Conservation (phyloP, 1,284 basidiomycete genomes). For the Ustilago loliicola region DNA sequence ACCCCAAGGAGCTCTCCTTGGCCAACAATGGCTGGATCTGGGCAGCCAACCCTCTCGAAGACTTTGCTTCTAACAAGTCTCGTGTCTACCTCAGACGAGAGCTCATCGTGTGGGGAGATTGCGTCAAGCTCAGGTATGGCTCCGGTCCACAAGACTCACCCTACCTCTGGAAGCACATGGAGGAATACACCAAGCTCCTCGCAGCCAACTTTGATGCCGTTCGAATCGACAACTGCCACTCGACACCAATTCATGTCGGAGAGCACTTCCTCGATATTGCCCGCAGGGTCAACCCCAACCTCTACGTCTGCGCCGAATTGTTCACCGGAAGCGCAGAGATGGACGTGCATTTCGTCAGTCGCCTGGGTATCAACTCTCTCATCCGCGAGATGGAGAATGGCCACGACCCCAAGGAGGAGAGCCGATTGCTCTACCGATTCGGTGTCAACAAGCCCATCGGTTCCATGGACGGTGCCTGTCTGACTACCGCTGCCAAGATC, state of each 20-base stretch:
- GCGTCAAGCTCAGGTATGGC: conserved; percentile 94
- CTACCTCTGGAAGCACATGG: conserved; percentile 95
- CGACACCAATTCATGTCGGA: conserved; percentile 94
- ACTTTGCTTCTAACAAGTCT: conserved; percentile 95
- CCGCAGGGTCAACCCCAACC: conserved; percentile 85
- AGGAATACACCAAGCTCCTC: conserved; percentile 77
- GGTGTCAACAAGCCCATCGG: conserved; percentile 67
- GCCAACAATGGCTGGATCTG: conserved; percentile 99
- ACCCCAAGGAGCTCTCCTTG: conserved; percentile 78
- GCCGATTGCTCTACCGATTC: conserved; percentile 62
- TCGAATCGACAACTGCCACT: conserved; percentile 98
- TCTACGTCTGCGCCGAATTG: conserved; percentile 95
- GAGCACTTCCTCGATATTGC: conserved; percentile 90
- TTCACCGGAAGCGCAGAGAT: conserved; percentile 96
- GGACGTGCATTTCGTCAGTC: conserved; percentile 70
- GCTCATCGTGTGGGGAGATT: conserved; percentile 97
- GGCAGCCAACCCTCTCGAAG: conserved; percentile 91
- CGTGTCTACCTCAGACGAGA: conserved; percentile 95
- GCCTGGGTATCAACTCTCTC: conserved; percentile 64
- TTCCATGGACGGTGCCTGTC: conserved; percentile 62
- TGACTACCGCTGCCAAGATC: conserved; percentile 74
- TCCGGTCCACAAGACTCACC: conserved; percentile 78
- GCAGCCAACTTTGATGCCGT: conserved; percentile 91
- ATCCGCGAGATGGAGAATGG: conserved; percentile 68
- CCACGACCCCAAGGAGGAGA: conserved; percentile 65